These are phyloP conservation scores for Ceriops tagal DNA, from an alignment of 345 rosid genomes.

Conservation along the genomic window DNA sequence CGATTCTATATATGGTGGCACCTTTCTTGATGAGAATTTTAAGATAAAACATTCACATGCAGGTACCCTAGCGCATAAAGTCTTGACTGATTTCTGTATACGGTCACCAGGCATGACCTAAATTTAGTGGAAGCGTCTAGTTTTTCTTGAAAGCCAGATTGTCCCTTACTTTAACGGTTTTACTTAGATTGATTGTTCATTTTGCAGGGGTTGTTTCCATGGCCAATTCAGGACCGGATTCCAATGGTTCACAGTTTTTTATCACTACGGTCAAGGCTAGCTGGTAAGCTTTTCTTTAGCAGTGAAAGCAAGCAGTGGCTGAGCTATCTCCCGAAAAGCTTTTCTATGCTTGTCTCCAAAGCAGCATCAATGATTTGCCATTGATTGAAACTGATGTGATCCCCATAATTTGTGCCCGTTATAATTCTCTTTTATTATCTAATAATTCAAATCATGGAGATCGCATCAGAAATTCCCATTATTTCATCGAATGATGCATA, in stretches of 20 bases:
- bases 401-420: too few species aligned
- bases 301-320: not conserved
- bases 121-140: not conserved
- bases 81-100: not conserved
- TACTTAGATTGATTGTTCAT: not conserved
- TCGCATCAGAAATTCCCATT: too few species aligned
- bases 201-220: conserved; percentile 78
- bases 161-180: not conserved
- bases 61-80: conserved; percentile 38
- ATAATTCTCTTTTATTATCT: too few species aligned
- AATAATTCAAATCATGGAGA: too few species aligned
- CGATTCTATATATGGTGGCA: conserved; percentile 76
- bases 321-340: too few species aligned
- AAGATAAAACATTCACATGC: conserved; percentile 81
- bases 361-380: too few species aligned
- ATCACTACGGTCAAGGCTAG: conserved; percentile 88
- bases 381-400: too few species aligned
- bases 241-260: conserved; percentile 95
- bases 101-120: not conserved
- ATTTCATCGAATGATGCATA: not conserved
- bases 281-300: conserved; percentile 53
- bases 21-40: conserved; percentile 86
- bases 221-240: conserved; percentile 89
- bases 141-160: not conserved
- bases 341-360: too few species aligned